Evolutionary conservation across 495 filamentous ascomycete species (phyloP), one percentile per base, ranked within the genome.

Genomic region (Tetracladium setigerum): DNA sequence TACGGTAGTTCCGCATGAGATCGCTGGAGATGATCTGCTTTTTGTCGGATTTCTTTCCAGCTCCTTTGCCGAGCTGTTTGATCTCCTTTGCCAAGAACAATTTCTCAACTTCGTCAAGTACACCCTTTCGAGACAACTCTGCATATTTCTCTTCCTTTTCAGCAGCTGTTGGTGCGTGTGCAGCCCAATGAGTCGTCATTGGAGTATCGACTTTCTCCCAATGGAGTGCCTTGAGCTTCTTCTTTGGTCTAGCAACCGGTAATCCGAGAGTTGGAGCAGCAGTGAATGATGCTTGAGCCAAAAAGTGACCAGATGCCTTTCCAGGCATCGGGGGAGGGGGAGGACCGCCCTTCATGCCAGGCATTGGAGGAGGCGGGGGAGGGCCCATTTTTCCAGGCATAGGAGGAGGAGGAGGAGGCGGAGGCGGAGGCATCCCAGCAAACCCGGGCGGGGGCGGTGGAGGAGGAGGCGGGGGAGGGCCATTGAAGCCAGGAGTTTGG

Each of bases 201-300:
- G 89, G 86, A 42, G 88, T 75, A 64, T 98, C 92, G 32, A 98
- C 86, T 68, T 98, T 98, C 61, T 98, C 92, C 92, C 92, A 98
- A 70, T 98, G 92, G 51, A 98, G 77, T 31, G 92, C 90, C 78
- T 98, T 98, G 58, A 98, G 86, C 68, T 97, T 98, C 81, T 94
- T 96, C 76, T 95, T 97, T 30, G 94, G 90, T 54, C 91, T 74
- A 19, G 86, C 86, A 54, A 86, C 84, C 24, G 88, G 78, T 59
- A 87, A 70, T 35, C 75, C 68, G 38, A 80, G 67, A 11, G 67
- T 68, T 17, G 72, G 61, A 24, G 61, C 59, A 43, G 67, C 58
- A 22, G 62, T 53, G 31, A 64, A 65, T 27, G 58, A 46, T 38
- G 67, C 71, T 35, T 78, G 71, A 19, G 72, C 62, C 36, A 79